Conservation (phyloP, 2,329 filamentous ascomycete genomes). For the Uncinocarpus reesii region DNA sequence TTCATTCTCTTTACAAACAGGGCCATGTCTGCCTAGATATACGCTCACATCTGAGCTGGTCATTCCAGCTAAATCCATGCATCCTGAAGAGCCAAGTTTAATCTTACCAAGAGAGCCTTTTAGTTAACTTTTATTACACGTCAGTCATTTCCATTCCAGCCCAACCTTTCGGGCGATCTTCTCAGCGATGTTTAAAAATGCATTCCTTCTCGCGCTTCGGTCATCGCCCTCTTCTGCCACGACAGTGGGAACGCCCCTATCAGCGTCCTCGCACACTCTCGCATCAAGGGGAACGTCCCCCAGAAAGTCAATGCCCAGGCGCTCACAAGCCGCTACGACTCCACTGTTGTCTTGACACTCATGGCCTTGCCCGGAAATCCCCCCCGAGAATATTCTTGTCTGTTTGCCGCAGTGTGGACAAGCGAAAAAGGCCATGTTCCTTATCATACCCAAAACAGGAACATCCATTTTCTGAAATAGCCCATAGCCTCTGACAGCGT, state of each 20-base stretch:
- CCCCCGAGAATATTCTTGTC: conserved; percentile 61
- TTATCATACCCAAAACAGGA: conserved; percentile 69
- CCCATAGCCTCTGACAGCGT: conserved; percentile 81
- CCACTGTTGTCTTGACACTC: conserved; percentile 27
- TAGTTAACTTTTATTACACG: not conserved
- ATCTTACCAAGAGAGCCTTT: too few relatives aligned
- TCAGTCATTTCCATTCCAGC: conserved; percentile 29
- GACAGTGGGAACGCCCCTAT: conserved; percentile 78
- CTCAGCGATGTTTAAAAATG: conserved; percentile 62
- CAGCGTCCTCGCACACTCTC: conserved; percentile 75
- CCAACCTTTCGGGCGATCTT: conserved; percentile 39
- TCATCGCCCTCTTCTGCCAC: conserved; percentile 60
- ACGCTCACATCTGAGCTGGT: too few relatives aligned
- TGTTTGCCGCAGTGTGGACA: conserved; percentile 68
- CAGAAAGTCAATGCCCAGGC: conserved; percentile 66
- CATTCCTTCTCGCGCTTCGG: conserved; percentile 56
- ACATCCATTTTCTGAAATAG: conserved; percentile 84
- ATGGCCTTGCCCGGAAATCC: conserved; percentile 14
- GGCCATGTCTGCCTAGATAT: too few relatives aligned
- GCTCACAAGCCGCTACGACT: conserved; percentile 57
- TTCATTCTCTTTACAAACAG: too few relatives aligned
- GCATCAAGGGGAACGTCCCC: conserved; percentile 84
- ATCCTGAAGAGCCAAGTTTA: too few relatives aligned
- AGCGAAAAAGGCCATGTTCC: conserved; percentile 80
- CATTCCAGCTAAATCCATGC: too few relatives aligned